Base-by-base conservation (phyloP, 257 asterid species). In the Eucommia ulmoides region DNA sequence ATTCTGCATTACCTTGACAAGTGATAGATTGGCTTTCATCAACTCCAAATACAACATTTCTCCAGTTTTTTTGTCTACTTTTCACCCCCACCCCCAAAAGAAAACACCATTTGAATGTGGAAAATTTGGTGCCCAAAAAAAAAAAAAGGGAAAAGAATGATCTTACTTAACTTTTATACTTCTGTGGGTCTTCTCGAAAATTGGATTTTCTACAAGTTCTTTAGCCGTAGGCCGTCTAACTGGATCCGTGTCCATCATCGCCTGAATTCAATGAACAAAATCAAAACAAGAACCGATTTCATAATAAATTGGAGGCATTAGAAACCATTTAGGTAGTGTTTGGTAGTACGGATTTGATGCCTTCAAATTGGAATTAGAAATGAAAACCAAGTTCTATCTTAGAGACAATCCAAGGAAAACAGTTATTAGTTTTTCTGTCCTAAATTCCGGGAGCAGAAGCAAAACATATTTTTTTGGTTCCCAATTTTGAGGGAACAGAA, bases 161-260 rank as follows among this genome's bases (percentile, higher is more conserved):
- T 20, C 21, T 76, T 50, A 67, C 68, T 55, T 61, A 23, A 26
- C 41, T 62, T 52, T 73, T 20, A 65, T 64, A 44, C 15, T 52
- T 70, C 63, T 60, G 53, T 20, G 71, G 42, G 54, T 64, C 73
- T 79, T 68, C 52, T 25, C 60, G 49, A 86, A 82, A 10, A 86
- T 75, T 51, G 84, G 81, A 62, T 80, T 75, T 45, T 74, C 66
- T 23, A 80, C 55, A 51, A 89, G 56, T 42, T 79, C 82, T 52
- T 63, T 65, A 12, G 97, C 88, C 52, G 96, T 76, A 54, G 97
- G 97, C 54, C 97, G 66, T 44, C 78, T 68, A 35, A 42, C 60
- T 50, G 96, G 97, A 71, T 82, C 71, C 41, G 82, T 84, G 58
- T 89, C 93, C 96, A 85, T 73, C 97, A 85, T 84, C 33, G 69